Conservation (phyloP, 169 alveolate species). For the Theileria parva region DNA sequence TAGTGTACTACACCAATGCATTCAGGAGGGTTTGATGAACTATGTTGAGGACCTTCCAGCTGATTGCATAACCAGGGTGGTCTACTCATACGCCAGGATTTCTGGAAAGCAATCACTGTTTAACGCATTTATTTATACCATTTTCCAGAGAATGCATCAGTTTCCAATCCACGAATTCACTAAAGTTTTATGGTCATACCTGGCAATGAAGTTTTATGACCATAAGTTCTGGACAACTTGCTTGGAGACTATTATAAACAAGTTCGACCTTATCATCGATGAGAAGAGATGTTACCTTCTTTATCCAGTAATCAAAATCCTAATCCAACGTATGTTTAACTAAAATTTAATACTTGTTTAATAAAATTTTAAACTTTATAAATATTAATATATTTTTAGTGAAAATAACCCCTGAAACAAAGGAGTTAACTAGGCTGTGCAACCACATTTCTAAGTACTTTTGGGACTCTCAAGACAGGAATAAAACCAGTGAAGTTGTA, state of each 20-base stretch:
- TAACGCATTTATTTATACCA: conserved; percentile 18
- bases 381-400: conserved; percentile 30
- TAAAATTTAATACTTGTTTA: too few relatives aligned
- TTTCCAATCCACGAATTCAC: conserved; percentile 54
- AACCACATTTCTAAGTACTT: conserved; percentile 44
- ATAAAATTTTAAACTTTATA: neutral
- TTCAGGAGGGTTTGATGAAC: conserved; percentile 42
- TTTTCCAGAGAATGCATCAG: conserved; percentile 58
- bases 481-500: conserved; percentile 11
- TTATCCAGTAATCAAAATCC: conserved; percentile 49
- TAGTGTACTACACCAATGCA: conserved; percentile 52
- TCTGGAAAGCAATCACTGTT: conserved; percentile 45
- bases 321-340: conserved; percentile 15
- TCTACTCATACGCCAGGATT: conserved; percentile 50
- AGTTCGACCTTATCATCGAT: conserved; percentile 24
- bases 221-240: conserved; percentile 42
- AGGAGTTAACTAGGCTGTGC: conserved; percentile 30
- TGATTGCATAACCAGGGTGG: conserved; percentile 61
- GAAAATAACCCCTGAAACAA: conserved; percentile 12
- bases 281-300: conserved; percentile 45
- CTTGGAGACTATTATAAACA: conserved; percentile 14
- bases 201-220: conserved; percentile 49
- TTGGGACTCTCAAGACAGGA: conserved; percentile 16
- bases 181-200: conserved; percentile 55
- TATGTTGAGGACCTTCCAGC: conserved; percentile 63